Percentiles rank a stretch among this genome's conserved stretches.
Conservation (phyloP, 1,139 yeast genomes). For the Sugiyamaella neomexicana region DNA sequence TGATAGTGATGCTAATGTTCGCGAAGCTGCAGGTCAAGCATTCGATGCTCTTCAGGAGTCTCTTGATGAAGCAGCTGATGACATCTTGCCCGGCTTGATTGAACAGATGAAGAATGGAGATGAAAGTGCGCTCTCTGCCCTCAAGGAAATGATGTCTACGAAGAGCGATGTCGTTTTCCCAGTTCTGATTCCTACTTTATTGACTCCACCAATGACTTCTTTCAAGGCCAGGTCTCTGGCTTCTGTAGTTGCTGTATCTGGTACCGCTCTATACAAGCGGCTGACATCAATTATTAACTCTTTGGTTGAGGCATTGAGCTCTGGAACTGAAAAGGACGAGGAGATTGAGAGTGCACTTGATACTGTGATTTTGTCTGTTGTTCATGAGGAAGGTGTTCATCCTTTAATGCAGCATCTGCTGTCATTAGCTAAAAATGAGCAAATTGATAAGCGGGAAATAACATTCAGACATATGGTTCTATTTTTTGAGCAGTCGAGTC, state of each 20-base stretch:
- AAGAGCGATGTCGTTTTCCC: conserved; percentile 94
- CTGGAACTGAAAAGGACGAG: conserved; percentile 38
- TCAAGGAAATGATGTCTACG: conserved; percentile 89
- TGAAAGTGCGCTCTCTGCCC: conserved; percentile 80
- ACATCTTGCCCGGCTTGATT: conserved; percentile 80
- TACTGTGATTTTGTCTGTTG: conserved; percentile 66
- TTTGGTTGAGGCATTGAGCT: conserved; percentile 55
- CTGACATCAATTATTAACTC: conserved; percentile 70
- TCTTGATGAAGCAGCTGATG: conserved; percentile 85
- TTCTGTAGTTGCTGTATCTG: conserved; percentile 89
- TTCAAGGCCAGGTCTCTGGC: conserved; percentile 87
- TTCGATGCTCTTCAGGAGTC: conserved; percentile 82
- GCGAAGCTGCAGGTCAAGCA: conserved; percentile 89
- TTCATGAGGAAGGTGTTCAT: conserved; percentile 79
- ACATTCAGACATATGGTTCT: conserved; percentile 68
- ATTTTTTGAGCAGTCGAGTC: conserved; percentile 63
- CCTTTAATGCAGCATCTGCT: conserved; percentile 81
- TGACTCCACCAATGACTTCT: conserved; percentile 76
- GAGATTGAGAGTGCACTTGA: conserved; percentile 61
- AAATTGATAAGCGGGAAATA: conserved; percentile 61
- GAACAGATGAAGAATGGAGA: conserved; percentile 65
- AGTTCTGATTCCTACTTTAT: conserved; percentile 79
- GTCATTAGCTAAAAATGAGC: conserved; percentile 75
- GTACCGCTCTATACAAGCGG: conserved; percentile 73
- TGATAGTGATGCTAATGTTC: conserved; percentile 69